phyloP scores from a whole-genome alignment of 495 filamentous ascomycete genomes.

The Aspergillus cavernicola region DNA sequence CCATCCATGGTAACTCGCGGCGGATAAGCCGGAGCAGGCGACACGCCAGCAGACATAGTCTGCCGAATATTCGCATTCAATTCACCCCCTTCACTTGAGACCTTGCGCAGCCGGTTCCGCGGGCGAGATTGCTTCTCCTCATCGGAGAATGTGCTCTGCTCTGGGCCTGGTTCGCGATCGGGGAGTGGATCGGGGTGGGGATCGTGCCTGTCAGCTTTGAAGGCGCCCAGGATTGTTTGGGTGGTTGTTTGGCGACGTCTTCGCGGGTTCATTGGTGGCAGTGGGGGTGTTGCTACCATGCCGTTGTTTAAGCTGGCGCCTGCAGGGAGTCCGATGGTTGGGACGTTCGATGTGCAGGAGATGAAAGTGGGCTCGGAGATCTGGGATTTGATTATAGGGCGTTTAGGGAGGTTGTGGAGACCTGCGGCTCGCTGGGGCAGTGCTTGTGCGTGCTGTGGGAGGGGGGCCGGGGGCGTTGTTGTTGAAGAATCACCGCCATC shows the following conservation, averaged over 20 bases:
- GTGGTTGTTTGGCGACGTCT: constrained; percentile 56
- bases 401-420: constrained; percentile 48
- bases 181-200: constrained; percentile 23
- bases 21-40: constrained; percentile 36
- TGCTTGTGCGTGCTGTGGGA: constrained; percentile 15
- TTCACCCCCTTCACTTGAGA: constrained; percentile 44
- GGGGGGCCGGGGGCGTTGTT: constrained; percentile 12
- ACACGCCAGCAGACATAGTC: constrained; percentile 32
- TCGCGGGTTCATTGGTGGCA: constrained; percentile 69
- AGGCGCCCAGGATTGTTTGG: constrained; percentile 49
- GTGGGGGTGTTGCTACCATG: constrained; percentile 48
- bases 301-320: constrained; percentile 42
- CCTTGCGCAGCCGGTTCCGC: constrained; percentile 52
- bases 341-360: constrained; percentile 71
- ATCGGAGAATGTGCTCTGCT: constrained; percentile 46
- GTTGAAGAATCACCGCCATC: constrained; percentile 26
- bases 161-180: constrained; percentile 26
- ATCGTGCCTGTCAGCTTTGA: constrained; percentile 41
- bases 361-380: constrained; percentile 84
- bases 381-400: constrained; percentile 64
- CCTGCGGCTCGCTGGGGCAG: constrained; percentile 31
- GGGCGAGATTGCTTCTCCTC: constrained; percentile 45
- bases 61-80: constrained; percentile 40
- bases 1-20: constrained; percentile 41
- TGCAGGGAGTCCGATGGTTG: constrained; percentile 58